Evolutionary conservation across 176 grass and related monocot species (phyloP).

Genomic region (Paspalum vaginatum): DNA sequence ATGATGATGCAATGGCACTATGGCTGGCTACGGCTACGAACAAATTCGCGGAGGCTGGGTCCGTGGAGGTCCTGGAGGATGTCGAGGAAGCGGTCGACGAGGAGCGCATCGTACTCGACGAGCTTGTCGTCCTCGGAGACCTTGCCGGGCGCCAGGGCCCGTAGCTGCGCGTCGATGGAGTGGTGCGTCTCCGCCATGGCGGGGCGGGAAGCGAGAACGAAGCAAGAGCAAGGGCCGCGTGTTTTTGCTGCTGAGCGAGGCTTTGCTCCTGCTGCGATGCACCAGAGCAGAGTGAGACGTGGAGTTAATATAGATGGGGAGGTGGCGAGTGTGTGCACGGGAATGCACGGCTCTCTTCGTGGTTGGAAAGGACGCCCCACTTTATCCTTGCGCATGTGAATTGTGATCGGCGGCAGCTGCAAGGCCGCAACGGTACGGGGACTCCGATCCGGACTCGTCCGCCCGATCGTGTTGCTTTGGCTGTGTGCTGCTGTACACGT

Average conservation of each 20-base stretch:
- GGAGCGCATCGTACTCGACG: conserved; percentile 67
- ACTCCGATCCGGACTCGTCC: too few relatives aligned
- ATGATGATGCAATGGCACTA: background rate
- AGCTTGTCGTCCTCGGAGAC: conserved; percentile 81
- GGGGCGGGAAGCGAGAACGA: background rate
- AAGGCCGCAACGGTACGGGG: too few relatives aligned
- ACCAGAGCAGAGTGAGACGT: too few relatives aligned
- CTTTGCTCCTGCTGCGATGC: background rate
- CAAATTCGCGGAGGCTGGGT: conserved; percentile 55
- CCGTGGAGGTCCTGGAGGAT: conserved; percentile 76
- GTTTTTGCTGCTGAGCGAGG: too few relatives aligned
- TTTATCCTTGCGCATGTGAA: background rate
- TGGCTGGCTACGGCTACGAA: background rate
- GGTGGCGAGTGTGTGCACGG: background rate
- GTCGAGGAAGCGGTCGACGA: conserved; percentile 71
- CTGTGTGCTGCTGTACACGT: too few relatives aligned
- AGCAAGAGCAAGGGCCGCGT: background rate
- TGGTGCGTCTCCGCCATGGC: conserved; percentile 46
- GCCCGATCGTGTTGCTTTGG: too few relatives aligned
- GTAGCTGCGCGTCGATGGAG: conserved; percentile 72
- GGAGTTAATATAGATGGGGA: background rate
- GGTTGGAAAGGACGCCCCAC: background rate
- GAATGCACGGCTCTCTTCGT: background rate
- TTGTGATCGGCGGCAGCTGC: background rate
- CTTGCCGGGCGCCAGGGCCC: conserved; percentile 56